A percentile compares a stretch with the other conserved stretches of the same genome.
Conservation (phyloP, 1,284 basidiomycete species). For the Ganoderma resinaceum region DNA sequence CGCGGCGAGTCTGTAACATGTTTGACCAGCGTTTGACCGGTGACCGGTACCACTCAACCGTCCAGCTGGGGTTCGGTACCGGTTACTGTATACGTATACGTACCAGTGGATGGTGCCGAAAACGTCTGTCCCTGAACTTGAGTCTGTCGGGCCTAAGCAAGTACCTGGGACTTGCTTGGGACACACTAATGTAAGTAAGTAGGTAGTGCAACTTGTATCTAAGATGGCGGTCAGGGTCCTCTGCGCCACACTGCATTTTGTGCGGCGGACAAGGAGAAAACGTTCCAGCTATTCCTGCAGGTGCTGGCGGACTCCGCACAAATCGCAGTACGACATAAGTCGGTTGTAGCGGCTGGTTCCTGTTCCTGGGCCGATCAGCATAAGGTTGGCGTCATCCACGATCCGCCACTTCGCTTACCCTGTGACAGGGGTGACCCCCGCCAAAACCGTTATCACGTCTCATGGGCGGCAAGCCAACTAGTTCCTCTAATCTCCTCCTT, state of each 20-base stretch:
- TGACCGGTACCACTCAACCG: neutral
- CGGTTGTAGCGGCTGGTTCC: neutral
- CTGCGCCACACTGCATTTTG: neutral
- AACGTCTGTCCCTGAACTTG: neutral
- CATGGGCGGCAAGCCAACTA: too few relatives aligned
- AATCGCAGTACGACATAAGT: conserved; percentile 1
- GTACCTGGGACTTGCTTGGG: too few relatives aligned
- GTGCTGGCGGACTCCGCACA: neutral
- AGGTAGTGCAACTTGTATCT: neutral
- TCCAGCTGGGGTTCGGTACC: neutral
- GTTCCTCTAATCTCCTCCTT: too few relatives aligned
- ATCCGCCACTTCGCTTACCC: too few relatives aligned
- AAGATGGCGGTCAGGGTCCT: neutral
- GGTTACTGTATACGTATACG: neutral
- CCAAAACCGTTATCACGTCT: too few relatives aligned
- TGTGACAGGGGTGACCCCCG: too few relatives aligned
- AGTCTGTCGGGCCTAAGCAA: neutral
- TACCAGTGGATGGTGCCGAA: neutral
- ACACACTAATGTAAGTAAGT: neutral
- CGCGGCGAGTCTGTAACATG: neutral
- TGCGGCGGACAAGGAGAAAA: neutral
- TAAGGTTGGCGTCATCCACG: too few relatives aligned
- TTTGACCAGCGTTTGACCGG: neutral
- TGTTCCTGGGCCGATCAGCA: neutral
- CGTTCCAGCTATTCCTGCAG: neutral